phyloP scores from a whole-genome alignment of 192 early-diverging fungal species.

The Gonapodya sp. region DNA sequence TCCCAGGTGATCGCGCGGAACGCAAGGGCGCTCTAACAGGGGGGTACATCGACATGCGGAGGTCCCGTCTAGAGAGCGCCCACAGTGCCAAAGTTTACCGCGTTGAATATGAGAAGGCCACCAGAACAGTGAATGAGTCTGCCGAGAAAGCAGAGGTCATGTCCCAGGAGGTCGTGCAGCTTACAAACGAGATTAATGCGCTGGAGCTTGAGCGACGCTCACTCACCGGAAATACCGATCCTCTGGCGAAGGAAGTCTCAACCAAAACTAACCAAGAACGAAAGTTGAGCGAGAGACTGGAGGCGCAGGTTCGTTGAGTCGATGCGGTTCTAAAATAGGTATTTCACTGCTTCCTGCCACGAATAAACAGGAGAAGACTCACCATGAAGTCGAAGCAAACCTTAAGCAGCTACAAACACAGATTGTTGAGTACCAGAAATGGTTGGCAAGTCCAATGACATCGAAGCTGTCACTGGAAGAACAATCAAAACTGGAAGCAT shows the following conservation, averaged over 20 bases:
- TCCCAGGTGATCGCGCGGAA: conserved; percentile 74
- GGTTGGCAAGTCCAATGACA: conserved; percentile 48
- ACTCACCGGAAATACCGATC: conserved; percentile 44
- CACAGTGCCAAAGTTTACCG: conserved; percentile 39
- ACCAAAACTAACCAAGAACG: conserved; percentile 54
- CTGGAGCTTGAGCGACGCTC: conserved; percentile 33
- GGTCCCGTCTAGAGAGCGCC: conserved; percentile 66
- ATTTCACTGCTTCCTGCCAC: neutral
- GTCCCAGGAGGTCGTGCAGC: conserved; percentile 31
- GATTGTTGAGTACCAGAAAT: conserved; percentile 42
- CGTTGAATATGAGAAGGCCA: conserved; percentile 9
- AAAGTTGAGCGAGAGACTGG: conserved; percentile 35
- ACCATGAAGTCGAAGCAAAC: conserved; percentile 29
- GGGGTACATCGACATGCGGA: conserved; percentile 67
- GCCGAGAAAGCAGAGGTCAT: conserved; percentile 31
- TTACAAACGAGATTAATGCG: conserved; percentile 26
- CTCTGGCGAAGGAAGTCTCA: conserved; percentile 42
- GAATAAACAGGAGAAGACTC: conserved; percentile 33
- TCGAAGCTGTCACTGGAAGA: conserved; percentile 45
- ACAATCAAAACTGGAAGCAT: conserved; percentile 32
- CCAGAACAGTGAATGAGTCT: conserved; percentile 29
- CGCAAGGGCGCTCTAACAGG: conserved; percentile 86
- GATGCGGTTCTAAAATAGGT: conserved; percentile 11
- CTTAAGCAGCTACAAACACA: conserved; percentile 45
- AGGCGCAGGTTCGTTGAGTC: conserved; percentile 28